Base-by-base conservation (phyloP, 805 yeast species). In the Wickerhamomyces chambardii region DNA sequence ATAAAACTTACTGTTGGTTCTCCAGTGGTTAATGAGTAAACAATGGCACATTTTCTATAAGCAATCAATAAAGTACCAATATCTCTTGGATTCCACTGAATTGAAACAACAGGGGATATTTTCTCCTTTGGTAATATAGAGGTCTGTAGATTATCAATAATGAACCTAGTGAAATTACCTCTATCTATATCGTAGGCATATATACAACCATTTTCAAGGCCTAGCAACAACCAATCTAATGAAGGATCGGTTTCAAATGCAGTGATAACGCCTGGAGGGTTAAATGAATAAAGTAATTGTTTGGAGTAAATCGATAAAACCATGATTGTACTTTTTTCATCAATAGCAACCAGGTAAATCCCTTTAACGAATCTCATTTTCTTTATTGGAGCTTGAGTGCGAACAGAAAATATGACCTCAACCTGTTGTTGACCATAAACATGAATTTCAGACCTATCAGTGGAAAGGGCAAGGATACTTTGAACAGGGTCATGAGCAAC, bases 1-100 rank as follows among this genome's bases (percentile, higher is more conserved):
- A 72, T 60, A 43, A 84, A 74, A 3, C 63, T 56, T 35, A 66
- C 68, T 37, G 70, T 73, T n/a, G 82, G 56, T 18, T 69, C 70
- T 26, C 73, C 79, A 3, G 74, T 72, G 0, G 76, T 64, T 24
- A 92, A 45, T 1, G 84, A 78, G 55, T 79, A 90, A 4, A 75
- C 61, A 1, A 87, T 72, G 0, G 89, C 86, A 31, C 75, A 66
- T 37, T 74, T 75, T 4, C 73, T 61, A 54, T 89, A 92, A 0
- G 86, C 75, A 9, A 92, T 71, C 43, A 92, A 64, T 3, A 92
- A 40, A 0, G 81, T 67, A 0, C 95, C 90, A 7, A 86, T 66
- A 53, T 92, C 97, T 42, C 97, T 68, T 5, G 99, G 98, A 50
- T 85, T 92, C 71, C 95, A 68, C 42, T 75, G 74, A 3, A 92